Evolutionary conservation across 2,329 filamentous ascomycete species (phyloP).

Genomic region (Botrytis deweyae): DNA sequence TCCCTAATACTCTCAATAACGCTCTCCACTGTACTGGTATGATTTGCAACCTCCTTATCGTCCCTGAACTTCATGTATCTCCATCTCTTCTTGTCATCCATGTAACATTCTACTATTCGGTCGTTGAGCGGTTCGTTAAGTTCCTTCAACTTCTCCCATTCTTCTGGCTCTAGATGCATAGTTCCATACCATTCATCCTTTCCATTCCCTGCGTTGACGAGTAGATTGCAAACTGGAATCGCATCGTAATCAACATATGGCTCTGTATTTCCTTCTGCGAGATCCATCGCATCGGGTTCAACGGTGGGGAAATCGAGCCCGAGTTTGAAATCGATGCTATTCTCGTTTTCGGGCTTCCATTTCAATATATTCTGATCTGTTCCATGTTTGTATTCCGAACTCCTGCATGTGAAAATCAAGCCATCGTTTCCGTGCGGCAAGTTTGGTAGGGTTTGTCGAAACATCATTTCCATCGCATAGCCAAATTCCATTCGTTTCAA

Average conservation of each 20-base stretch:
- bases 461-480: conserved; percentile 91
- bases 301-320: conserved; percentile 71
- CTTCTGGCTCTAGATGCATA: conserved; percentile 67
- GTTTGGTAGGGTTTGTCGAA: conserved; percentile 77
- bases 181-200: conserved; percentile 56
- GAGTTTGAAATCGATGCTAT: conserved; percentile 89
- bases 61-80: conserved; percentile 86
- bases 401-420: conserved; percentile 94
- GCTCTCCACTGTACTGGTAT: conserved; percentile 77
- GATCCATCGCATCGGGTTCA: conserved; percentile 67
- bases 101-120: conserved; percentile 84
- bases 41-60: conserved; percentile 89
- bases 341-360: conserved; percentile 95
- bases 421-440: conserved; percentile 94
- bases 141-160: conserved; percentile 81
- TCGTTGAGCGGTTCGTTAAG: conserved; percentile 77
- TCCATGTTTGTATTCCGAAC: conserved; percentile 80
- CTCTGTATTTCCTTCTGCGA: conserved; percentile 61
- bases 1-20: conserved; percentile 90
- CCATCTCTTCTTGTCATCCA: conserved; percentile 75
- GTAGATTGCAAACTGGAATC: conserved; percentile 70
- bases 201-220: conserved; percentile 64
- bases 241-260: conserved; percentile 77
- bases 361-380: conserved; percentile 94
- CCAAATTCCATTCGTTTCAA: conserved; percentile 87